Conservation (phyloP, 75 land plant species). For the Larix kaempferi region DNA sequence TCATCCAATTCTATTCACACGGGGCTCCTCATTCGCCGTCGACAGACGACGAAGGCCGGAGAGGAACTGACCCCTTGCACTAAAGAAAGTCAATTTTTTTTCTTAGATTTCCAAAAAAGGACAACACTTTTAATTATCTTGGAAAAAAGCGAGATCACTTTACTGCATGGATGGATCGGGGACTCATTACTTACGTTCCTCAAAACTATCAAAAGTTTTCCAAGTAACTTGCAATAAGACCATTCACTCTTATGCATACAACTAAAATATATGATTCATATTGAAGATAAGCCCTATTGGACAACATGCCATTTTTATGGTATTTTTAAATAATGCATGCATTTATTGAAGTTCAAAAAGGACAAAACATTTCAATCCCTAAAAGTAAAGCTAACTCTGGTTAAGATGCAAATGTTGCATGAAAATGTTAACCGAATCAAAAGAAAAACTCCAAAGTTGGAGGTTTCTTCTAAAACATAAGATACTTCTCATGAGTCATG, state of each 20-base stretch:
- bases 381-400: conserved; percentile 76
- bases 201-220: no score
- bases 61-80: no score
- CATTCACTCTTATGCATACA: conserved; percentile 43
- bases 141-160: no score
- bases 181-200: no score
- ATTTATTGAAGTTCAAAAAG: conserved; percentile 83
- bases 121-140: no score
- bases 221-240: conserved; percentile 33
- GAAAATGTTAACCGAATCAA: conserved; percentile 70
- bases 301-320: conserved; percentile 47
- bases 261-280: conserved; percentile 48
- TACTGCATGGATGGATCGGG: no score
- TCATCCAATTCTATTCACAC: no score
- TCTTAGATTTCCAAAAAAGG: no score
- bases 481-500: conserved; percentile 22
- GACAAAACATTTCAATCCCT: conserved; percentile 69
- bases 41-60: no score
- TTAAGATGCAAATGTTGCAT: conserved; percentile 62
- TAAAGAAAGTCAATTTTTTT: no score
- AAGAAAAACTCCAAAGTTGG: conserved; percentile 60
- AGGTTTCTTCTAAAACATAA: conserved; percentile 40
- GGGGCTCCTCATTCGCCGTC: no score
- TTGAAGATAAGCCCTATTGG: conserved; percentile 52
- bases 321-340: conserved; percentile 75